Evolutionary conservation across 148 eudicot species (phyloP).

Genomic region (Chenopodium album): DNA sequence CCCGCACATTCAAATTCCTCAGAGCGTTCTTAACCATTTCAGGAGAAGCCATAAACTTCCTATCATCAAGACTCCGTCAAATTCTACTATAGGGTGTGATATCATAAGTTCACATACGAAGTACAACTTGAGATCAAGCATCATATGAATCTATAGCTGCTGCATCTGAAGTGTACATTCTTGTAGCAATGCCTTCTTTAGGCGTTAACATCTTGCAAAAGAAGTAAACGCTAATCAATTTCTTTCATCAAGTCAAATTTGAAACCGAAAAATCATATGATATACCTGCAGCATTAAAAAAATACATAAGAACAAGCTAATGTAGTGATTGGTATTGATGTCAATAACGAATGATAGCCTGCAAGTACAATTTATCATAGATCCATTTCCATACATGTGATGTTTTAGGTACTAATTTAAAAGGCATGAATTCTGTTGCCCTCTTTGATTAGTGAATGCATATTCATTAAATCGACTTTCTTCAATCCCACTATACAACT

Average conservation of each 20-base stretch:
- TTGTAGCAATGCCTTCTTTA: constrained; percentile 24
- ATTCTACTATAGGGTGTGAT: constrained; percentile 64
- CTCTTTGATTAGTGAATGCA: too few species aligned
- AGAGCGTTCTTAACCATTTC: constrained; percentile 65
- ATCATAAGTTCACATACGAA: constrained; percentile 46
- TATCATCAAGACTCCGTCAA: constrained; percentile 69
- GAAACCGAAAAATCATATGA: background rate
- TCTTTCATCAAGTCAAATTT: background rate
- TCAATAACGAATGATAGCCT: too few species aligned
- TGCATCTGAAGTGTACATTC: constrained; percentile 51
- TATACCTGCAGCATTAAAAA: too few species aligned
- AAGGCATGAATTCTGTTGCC: too few species aligned
- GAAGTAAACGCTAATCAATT: constrained; percentile 33
- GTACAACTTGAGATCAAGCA: constrained; percentile 36
- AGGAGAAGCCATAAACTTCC: constrained; percentile 40
- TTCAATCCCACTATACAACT: too few species aligned
- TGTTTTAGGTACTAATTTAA: too few species aligned
- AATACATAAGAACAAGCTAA: too few species aligned
- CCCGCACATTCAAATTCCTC: constrained; percentile 68
- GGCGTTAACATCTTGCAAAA: constrained; percentile 20
- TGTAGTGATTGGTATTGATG: too few species aligned
- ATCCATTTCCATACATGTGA: too few species aligned
- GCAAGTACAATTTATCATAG: too few species aligned
- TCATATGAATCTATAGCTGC: constrained; percentile 35
- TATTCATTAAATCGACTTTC: too few species aligned